Percentiles rank a stretch among this genome's conserved stretches.
These are phyloP conservation scores for Kitagawia praeruptora DNA, from an alignment of 129 eudicot species.

Conservation along the genomic window DNA sequence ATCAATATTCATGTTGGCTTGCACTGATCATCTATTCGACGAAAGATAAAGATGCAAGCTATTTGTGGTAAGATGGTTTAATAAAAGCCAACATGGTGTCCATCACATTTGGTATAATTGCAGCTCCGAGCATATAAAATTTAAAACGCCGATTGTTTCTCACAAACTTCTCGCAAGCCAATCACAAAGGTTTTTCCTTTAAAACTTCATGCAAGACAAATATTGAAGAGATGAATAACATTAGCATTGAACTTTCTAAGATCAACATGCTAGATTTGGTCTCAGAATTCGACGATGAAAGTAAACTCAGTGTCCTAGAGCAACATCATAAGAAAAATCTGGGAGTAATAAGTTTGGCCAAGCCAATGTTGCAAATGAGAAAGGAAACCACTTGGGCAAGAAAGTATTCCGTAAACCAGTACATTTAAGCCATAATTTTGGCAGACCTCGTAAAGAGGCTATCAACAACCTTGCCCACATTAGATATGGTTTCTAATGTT, in stretches of 20 bases:
- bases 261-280: background rate
- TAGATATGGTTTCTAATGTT: slow-evolving; percentile 28
- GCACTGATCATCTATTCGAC: no score
- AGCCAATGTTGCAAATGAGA: background rate
- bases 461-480: slow-evolving; percentile 36
- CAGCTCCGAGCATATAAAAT: no score
- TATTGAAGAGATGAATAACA: background rate
- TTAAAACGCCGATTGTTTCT: no score
- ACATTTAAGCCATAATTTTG: slow-evolving; percentile 25
- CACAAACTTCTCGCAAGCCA: background rate
- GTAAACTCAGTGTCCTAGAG: background rate
- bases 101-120: no score
- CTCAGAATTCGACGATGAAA: background rate
- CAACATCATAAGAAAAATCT: background rate
- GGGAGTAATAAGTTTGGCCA: background rate
- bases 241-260: background rate
- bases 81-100: no score
- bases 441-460: slow-evolving; percentile 30
- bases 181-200: background rate
- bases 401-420: background rate
- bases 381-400: background rate
- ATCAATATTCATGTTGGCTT: no score
- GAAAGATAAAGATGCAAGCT: no score
- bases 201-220: background rate
- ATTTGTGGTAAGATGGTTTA: no score